Conservation (phyloP, 108 stramenopile species). For the Cyclostephanos tholiformis region DNA sequence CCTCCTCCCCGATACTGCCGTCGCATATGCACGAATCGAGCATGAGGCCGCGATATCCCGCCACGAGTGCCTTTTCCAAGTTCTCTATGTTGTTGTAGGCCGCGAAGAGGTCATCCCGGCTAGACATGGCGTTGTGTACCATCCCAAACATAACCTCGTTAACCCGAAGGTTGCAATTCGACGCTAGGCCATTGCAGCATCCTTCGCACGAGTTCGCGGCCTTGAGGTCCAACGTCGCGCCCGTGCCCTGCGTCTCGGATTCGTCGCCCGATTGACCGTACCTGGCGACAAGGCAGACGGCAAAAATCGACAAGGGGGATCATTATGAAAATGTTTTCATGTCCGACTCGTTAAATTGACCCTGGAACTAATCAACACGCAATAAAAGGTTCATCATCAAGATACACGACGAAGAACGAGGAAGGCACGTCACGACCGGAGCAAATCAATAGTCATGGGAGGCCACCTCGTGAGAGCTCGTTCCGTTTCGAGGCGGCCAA, state of each 20-base stretch:
- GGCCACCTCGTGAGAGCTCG: too few species aligned
- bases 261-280: not conserved
- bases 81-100: conserved; percentile 59
- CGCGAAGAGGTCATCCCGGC: conserved; percentile 50
- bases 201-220: conserved; percentile 13
- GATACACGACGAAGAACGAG: too few species aligned
- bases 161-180: conserved; percentile 61
- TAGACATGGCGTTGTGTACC: conserved; percentile 71
- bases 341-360: too few species aligned
- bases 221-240: conserved; percentile 3
- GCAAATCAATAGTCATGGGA: too few species aligned
- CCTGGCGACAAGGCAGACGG: not conserved
- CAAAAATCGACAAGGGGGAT: too few species aligned
- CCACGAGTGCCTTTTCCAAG: conserved; percentile 65
- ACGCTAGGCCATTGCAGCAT: conserved; percentile 72
- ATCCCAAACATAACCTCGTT: conserved; percentile 65
- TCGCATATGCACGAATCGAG: conserved; percentile 72
- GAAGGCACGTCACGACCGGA: too few species aligned
- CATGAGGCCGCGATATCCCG: conserved; percentile 72
- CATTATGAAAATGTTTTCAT: too few species aligned
- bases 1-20: conserved; percentile 26
- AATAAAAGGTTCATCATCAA: too few species aligned
- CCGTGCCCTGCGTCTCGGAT: not conserved
- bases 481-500: too few species aligned
- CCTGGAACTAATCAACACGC: too few species aligned